Evolutionary conservation across 257 asterid genomes (phyloP), one percentile per base, ranked within the genome.

Genomic region (Plantago major): DNA sequence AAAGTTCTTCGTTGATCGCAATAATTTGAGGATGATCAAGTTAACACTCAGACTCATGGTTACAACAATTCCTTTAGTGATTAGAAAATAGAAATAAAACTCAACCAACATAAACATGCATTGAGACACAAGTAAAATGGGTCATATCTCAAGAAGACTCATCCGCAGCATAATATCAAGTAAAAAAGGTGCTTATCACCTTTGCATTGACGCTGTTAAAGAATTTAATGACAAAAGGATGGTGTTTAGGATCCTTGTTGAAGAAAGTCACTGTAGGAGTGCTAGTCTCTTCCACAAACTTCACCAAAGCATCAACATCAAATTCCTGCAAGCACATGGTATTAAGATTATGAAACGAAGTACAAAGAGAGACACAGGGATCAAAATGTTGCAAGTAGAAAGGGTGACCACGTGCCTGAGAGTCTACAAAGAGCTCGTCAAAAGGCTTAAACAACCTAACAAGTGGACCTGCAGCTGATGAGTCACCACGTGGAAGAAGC

Each of bases 391-490:
- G n/a, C 17, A 12, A 9, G 42, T 0, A 4, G 18, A 52, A 12
- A 10, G 5, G 33, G 42, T 38, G 1, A 7, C 58, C 3, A 28
- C 12, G 26, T 78, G 85, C 97, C 96, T 88, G 79, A 60, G 73
- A 79, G 73, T 91, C 96, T 12, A 79, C 83, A 63, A 88, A 73
- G 71, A 86, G 94, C 66, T 91, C 98, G 81, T 91, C 98, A 54
- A 91, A 91, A 49, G 95, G 98, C 82, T 88, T 91, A 72, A 91
- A 78, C 81, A 91, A 67, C 80, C 98, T 76, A 71, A 91, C 86
- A 63, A 77, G 66, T 65, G 96, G 98, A 53, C 88, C 98, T 18
- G 79, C 67, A 60, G 77, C 77, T 13, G 96, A 84, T 51, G 81
- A 79, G 33, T 88, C 95, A 44, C 96, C 98, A 42, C 78, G 92